Evolutionary conservation across 2,329 filamentous ascomycete genomes (phyloP).

Genomic region (Colletotrichum higginsianum): DNA sequence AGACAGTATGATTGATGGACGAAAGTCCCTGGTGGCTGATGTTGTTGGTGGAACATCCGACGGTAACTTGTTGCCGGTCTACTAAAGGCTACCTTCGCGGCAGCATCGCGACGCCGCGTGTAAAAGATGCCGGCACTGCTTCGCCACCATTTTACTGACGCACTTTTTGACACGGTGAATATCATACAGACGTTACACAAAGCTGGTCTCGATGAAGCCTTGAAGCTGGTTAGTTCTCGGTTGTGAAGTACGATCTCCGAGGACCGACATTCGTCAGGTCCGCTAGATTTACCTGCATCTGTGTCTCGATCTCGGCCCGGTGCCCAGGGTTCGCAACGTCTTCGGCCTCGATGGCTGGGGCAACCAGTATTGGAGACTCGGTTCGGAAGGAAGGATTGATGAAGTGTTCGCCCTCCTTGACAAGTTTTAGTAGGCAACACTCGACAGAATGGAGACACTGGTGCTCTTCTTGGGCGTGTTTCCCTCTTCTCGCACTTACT

Average conservation of each 20-base stretch:
- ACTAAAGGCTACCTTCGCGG: neutral
- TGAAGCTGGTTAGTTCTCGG: neutral
- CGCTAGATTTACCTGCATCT: neutral
- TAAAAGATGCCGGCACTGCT: neutral
- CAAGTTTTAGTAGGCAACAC: neutral
- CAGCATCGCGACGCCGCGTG: neutral
- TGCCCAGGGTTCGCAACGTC: neutral
- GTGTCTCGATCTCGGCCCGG: neutral
- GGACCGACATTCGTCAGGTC: constrained; percentile 2
- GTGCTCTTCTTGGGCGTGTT: neutral
- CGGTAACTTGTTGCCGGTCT: neutral
- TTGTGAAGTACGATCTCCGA: neutral
- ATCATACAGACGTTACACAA: neutral
- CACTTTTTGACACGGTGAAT: neutral
- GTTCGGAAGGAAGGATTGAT: neutral
- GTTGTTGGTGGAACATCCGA: too few relatives aligned
- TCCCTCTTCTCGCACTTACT: neutral
- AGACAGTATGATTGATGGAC: too few relatives aligned
- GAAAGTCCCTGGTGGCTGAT: neutral
- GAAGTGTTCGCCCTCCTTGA: neutral
- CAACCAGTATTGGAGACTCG: neutral
- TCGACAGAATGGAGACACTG: neutral
- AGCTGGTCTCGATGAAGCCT: neutral
- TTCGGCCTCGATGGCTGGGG: neutral
- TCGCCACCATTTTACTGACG: neutral